phyloP scores from a whole-genome alignment of 495 filamentous ascomycete genomes.

The Talaromyces liani region DNA sequence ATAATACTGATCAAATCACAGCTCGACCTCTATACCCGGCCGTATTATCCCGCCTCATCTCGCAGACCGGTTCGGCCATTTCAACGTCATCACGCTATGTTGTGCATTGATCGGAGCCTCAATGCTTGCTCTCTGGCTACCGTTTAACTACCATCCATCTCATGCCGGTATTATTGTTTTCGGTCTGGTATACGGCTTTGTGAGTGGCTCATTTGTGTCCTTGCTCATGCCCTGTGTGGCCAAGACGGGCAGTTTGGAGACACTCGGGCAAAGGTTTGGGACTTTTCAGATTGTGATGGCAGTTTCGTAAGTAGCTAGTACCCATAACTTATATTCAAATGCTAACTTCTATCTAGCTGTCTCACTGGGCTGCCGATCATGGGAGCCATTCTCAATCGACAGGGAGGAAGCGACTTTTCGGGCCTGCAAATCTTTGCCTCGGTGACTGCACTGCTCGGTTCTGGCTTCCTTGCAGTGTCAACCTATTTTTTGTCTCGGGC shows the following conservation, averaged over 20 bases:
- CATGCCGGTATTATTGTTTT: slow-evolving; percentile 26
- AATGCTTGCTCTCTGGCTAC: slow-evolving; percentile 18
- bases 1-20: slow-evolving; percentile 10
- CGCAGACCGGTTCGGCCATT: slow-evolving; percentile 23
- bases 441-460: slow-evolving; percentile 22
- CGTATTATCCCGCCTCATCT: slow-evolving; percentile 22
- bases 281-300: slow-evolving; percentile 23
- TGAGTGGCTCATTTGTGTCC: slow-evolving; percentile 27
- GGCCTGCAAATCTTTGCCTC: slow-evolving; percentile 54
- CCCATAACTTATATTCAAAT: no score
- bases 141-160: slow-evolving; percentile 14
- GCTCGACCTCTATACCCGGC: slow-evolving; percentile 30
- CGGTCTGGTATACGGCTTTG: slow-evolving; percentile 24
- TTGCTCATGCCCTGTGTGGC: slow-evolving; percentile 29
- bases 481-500: not conserved
- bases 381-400: slow-evolving; percentile 19
- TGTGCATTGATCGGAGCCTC: slow-evolving; percentile 13
- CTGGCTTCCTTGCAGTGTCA: not conserved
- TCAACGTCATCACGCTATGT: slow-evolving; percentile 20
- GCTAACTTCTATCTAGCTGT: slow-evolving; percentile 9
- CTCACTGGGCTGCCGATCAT: slow-evolving; percentile 25
- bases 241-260: slow-evolving; percentile 17
- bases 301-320: slow-evolving; percentile 15
- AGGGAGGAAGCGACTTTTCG: slow-evolving; percentile 24
- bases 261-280: slow-evolving; percentile 20